Conservation (phyloP, 2,329 filamentous ascomycete species). For the Ceratocystis eucalypticola region DNA sequence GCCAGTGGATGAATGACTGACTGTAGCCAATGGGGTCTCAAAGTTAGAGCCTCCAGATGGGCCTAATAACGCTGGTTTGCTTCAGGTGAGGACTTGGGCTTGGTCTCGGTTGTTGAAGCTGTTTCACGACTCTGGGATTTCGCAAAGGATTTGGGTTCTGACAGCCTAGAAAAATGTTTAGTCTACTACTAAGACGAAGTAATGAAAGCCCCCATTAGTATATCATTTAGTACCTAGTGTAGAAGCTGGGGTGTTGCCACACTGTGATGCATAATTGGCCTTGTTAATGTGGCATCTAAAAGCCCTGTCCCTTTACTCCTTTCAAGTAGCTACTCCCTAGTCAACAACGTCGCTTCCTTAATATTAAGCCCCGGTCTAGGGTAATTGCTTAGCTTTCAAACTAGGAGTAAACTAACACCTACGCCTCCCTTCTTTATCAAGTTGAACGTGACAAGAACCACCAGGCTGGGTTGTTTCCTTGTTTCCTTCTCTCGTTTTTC, state of each 20-base stretch:
- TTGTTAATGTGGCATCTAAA: conserved; percentile 1
- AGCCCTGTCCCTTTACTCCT: not conserved
- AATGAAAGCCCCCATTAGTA: not conserved
- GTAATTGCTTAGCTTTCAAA: not conserved
- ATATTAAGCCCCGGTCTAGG: not conserved
- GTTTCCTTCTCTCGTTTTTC: not conserved
- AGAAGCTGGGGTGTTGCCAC: not conserved
- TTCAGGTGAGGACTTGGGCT: conserved; percentile 2
- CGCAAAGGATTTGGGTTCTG: not conserved
- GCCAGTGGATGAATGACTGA: not conserved
- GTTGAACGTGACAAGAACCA: not conserved
- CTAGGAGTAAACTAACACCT: not conserved
- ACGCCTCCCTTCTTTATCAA: not conserved
- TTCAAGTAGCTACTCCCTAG: not conserved
- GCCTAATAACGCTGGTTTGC: not conserved
- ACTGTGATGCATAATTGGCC: not conserved
- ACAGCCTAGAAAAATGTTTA: not conserved
- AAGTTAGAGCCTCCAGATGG: not conserved
- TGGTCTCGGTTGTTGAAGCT: not conserved
- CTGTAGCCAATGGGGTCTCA: not conserved
- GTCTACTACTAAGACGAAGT: not conserved
- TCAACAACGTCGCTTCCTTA: not conserved
- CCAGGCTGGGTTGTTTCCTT: conserved; percentile 1
- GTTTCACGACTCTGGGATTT: not conserved
- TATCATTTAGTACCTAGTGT: not conserved